A percentile compares a stretch with the other conserved stretches of the same genome.
Evolutionary conservation across 108 stramenopile species (phyloP).

Genomic region (Pseudonitzschia delicatissima): DNA sequence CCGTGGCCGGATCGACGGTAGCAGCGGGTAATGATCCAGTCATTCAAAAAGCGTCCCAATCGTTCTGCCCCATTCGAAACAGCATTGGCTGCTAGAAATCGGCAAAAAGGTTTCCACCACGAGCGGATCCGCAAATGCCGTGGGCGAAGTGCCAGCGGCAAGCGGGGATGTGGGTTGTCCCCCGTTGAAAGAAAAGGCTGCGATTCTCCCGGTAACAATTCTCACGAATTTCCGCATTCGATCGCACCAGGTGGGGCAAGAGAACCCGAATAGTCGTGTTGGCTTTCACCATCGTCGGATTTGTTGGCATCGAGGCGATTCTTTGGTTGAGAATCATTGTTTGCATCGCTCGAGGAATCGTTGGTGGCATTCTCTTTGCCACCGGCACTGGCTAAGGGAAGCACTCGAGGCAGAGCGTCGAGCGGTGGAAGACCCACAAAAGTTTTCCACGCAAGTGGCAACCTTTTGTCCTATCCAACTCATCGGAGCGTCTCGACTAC

Average conservation of each 20-base stretch:
- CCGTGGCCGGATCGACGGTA: conserved; percentile 1
- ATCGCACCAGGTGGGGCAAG: conserved; percentile 39
- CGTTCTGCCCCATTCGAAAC: conserved; percentile 64
- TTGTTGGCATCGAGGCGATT: no score
- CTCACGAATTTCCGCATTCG: conserved; percentile 70
- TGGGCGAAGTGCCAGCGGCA: conserved; percentile 38
- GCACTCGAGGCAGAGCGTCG: no score
- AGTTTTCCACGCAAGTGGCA: conserved; percentile 61
- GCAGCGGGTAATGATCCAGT: conserved; percentile 78
- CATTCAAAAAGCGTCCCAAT: conserved; percentile 52
- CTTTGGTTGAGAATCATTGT: not conserved
- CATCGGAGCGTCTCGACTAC: conserved; percentile 66
- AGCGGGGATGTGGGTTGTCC: not conserved
- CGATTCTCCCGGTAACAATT: conserved; percentile 75
- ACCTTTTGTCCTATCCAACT: conserved; percentile 52
- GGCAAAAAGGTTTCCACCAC: conserved; percentile 70
- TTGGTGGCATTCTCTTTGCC: not conserved
- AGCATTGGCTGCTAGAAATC: conserved; percentile 71
- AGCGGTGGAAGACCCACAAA: not conserved
- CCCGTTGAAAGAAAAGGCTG: conserved; percentile 63
- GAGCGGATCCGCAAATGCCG: conserved; percentile 59
- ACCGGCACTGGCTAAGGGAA: not conserved
- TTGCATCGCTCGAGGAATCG: not conserved
- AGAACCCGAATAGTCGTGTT: not conserved
- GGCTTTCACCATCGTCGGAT: not conserved